Base-by-base conservation (phyloP, 345 rosid genomes). In the Euphorbia lathyris region DNA sequence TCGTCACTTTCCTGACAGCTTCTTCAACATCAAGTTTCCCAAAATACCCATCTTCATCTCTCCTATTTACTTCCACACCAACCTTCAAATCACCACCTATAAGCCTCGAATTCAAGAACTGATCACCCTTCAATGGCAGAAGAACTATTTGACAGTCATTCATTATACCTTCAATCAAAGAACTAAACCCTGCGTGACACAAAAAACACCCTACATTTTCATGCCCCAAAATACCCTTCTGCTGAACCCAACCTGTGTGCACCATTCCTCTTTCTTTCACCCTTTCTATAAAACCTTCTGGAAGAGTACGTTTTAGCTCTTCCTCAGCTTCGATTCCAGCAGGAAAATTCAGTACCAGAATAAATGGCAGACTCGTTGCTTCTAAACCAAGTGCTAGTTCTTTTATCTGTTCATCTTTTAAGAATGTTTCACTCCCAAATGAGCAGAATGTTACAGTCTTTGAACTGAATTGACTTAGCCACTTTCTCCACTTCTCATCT, bases 221-320 rank as follows among this genome's bases (percentile, higher is more conserved):
- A 30, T 77, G 72, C 0, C 72, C 76, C 34, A 82, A 61, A 2
- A 79, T 77, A 13, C 71, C 81, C 55, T 34, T 73, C 14, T 77
- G 81, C 25, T 55, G 86, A 17, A 79, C 78, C 86, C 83, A 79
- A 7, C 83, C 81, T 9, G 67, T 43, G 66, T 79, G 78, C 57
- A 77, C 60, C 8, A 69, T 27, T 2, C 72, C 76, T 43, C 81
- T 74, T n/a, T 57, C 79, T 22, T 58, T 48, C 36, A 74, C 78
- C 45, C 78, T 73, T 51, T 79, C 74, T 52, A 25, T 2, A 58
- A 79, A 79, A 38, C 76, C 76, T 43, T 66, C n/a, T 1, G 83
- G 86, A 34, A 79, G 50, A 40, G 65, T 68, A 5, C 52, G 9
- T 4, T 48, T 27, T 40, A 80, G 12, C 45, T 66, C 66, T 16